Evolutionary conservation across 1,139 yeast genomes (phyloP).

Genomic region (Candida sanyaensis): DNA sequence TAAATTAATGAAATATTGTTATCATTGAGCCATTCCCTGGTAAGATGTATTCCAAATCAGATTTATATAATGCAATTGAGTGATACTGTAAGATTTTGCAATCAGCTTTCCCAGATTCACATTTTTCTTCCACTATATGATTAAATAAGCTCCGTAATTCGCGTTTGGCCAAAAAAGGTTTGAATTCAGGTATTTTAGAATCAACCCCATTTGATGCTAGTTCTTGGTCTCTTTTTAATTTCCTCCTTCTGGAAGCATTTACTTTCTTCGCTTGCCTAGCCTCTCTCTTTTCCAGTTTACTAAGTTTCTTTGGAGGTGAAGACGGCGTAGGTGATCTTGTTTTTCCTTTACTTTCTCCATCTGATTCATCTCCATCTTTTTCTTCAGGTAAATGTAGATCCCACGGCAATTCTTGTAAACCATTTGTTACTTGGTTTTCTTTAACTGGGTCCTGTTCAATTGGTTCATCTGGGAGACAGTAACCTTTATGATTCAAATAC

Average conservation of each 20-base stretch:
- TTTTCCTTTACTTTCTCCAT: not conserved
- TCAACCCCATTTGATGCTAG: constrained; percentile 4
- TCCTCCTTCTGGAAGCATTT: constrained; percentile 24
- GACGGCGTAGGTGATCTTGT: not conserved
- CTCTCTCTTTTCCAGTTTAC: constrained; percentile 32
- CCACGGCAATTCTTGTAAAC: constrained; percentile 36
- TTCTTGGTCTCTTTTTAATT: constrained; percentile 20
- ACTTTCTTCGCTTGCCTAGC: constrained; percentile 32
- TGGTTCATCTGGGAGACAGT: constrained; percentile 16
- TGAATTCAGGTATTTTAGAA: constrained; percentile 7
- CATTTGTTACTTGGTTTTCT: constrained; percentile 19
- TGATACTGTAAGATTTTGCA: constrained; percentile 38
- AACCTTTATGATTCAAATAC: constrained; percentile 26
- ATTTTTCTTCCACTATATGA: constrained; percentile 16
- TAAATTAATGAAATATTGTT: constrained; percentile 65
- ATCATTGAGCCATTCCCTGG: constrained; percentile 77
- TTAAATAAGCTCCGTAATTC: constrained; percentile 22
- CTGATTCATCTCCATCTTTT: constrained; percentile 10
- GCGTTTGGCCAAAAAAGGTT: constrained; percentile 23
- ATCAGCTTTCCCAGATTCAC: constrained; percentile 17
- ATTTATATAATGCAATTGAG: constrained; percentile 40
- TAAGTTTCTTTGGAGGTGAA: constrained; percentile 15
- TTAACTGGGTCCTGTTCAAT: not conserved
- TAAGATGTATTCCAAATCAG: constrained; percentile 37
- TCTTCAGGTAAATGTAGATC: constrained; percentile 15